Base-by-base conservation (phyloP, 1,139 yeast genomes). In the Lodderomyces metapsilosis region DNA sequence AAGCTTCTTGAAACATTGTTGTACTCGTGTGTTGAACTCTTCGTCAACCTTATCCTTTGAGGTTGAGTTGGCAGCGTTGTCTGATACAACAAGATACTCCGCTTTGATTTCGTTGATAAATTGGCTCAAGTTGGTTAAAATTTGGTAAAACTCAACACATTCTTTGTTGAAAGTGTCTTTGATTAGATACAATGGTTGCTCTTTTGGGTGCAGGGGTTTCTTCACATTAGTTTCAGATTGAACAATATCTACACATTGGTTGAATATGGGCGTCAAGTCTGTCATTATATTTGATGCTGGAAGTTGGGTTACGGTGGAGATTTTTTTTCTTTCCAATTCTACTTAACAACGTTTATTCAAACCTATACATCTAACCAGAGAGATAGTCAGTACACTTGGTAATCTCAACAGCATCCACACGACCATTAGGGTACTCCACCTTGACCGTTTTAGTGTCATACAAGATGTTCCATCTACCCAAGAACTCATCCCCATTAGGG, bases 41-140 rank as follows among this genome's bases (percentile, higher is more conserved):
- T 77, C 74, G 46, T 80, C 85, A 22, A 80, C 66, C 35, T 71
- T 70, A 47, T 78, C 77, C 53, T 79, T 77, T 39, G 79, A 82
- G 5, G 61, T 66, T 25, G 42, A 39, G 50, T 52, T 27, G 43
- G 36, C 28, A 37, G 37, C 36, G 21, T 63, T 70, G 37, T 68
- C 70, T 42, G 59, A 60, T 6, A 64, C 58, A 20, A 76, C 62
- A 16, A 77, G 54, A 50, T 81, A 81, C 11, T 68, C 62, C 2
- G 73, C 61, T 43, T 68, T 68, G 13, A 79, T 61, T 12, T 68
- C 66, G 5, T 47, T 49, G 1, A 78, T 51, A 37, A 78, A 71
- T 18, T 50, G 56, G 38, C 66, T 61, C 32, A 81, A 56, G 33
- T 68, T 68, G 8, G 53, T 54, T 12, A 78, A 53, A 39, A 72